These are phyloP conservation scores for Heterobasidion occidentale DNA, from an alignment of 1,284 basidiomycete species.

Conservation along the genomic window DNA sequence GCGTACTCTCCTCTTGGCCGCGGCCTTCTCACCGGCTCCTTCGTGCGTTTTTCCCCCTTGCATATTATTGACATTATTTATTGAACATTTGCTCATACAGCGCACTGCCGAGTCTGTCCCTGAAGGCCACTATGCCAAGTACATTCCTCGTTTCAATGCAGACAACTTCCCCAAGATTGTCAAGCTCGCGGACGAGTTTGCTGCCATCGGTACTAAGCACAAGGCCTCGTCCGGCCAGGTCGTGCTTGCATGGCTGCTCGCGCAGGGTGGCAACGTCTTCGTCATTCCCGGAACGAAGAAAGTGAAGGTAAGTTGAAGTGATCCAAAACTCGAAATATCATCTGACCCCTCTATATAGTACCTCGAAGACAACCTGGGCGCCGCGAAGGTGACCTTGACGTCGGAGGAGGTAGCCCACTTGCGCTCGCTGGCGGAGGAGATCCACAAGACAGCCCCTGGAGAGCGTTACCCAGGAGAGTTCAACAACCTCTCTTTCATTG, in stretches of 20 bases:
- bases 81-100: not conserved
- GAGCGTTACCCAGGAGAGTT: not conserved
- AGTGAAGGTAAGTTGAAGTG: slow-evolving; percentile 8
- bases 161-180: slow-evolving; percentile 55
- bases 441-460: not conserved
- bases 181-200: slow-evolving; percentile 37
- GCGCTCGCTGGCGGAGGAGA: slow-evolving; percentile 24
- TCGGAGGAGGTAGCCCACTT: slow-evolving; percentile 28
- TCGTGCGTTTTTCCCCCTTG: slow-evolving; percentile 22
- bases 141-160: slow-evolving; percentile 21
- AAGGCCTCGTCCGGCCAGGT: slow-evolving; percentile 46
- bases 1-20: slow-evolving; percentile 59
- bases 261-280: slow-evolving; percentile 28
- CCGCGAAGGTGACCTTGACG: slow-evolving; percentile 26
- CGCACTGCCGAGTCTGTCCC: slow-evolving; percentile 10
- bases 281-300: slow-evolving; percentile 30
- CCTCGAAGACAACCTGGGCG: slow-evolving; percentile 28
- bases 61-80: not conserved
- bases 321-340: not conserved
- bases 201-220: slow-evolving; percentile 35
- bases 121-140: slow-evolving; percentile 4
- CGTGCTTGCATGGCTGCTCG: slow-evolving; percentile 49
- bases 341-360: slow-evolving; percentile 12
- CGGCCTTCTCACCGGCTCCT: slow-evolving; percentile 53
- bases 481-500: not conserved